A percentile compares a stretch with the other conserved stretches of the same genome.
These are phyloP conservation scores for Hypocrella siamensis DNA, from an alignment of 2,329 filamentous ascomycete genomes.

Conservation along the genomic window DNA sequence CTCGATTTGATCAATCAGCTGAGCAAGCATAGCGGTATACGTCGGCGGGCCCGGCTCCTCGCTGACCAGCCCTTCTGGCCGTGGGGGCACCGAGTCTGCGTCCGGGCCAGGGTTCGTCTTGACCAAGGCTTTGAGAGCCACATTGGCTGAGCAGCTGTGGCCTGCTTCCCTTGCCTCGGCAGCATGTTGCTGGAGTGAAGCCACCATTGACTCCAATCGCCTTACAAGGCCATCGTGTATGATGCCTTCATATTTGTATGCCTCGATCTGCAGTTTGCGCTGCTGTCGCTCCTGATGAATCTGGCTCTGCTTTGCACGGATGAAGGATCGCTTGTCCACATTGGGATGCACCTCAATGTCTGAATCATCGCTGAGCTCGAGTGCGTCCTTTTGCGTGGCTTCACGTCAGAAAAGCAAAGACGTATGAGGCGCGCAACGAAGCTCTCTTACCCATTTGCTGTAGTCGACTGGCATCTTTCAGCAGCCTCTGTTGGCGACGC, in stretches of 20 bases:
- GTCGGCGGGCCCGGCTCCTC: constrained; percentile 60
- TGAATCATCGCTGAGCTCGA: constrained; percentile 96
- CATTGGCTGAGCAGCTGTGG: constrained; percentile 50
- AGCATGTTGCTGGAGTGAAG: constrained; percentile 58
- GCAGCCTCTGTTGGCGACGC: not conserved
- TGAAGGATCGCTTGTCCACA: constrained; percentile 96
- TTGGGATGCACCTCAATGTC: constrained; percentile 98
- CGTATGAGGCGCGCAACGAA: not conserved
- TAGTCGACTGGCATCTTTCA: constrained; percentile 37
- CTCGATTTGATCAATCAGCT: constrained; percentile 87
- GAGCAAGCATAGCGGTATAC: constrained; percentile 97
- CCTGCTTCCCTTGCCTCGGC: constrained; percentile 39
- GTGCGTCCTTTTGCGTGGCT: constrained; percentile 48
- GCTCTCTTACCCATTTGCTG: constrained; percentile 54
- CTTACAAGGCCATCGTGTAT: constrained; percentile 83
- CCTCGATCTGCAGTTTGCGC: constrained; percentile 77
- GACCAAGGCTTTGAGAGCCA: constrained; percentile 82
- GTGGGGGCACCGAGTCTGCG: constrained; percentile 57
- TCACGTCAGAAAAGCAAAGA: not conserved
- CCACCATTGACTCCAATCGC: constrained; percentile 68
- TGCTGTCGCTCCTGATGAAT: constrained; percentile 85
- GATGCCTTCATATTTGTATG: constrained; percentile 78
- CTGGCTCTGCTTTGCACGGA: constrained; percentile 92
- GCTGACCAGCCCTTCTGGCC: constrained; percentile 66
- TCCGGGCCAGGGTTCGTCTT: constrained; percentile 58